Percentiles rank a stretch among this genome's conserved stretches.
Evolutionary conservation across 768 basidiomycete genomes (phyloP).

Genomic region (Rhodocollybia butyracea): DNA sequence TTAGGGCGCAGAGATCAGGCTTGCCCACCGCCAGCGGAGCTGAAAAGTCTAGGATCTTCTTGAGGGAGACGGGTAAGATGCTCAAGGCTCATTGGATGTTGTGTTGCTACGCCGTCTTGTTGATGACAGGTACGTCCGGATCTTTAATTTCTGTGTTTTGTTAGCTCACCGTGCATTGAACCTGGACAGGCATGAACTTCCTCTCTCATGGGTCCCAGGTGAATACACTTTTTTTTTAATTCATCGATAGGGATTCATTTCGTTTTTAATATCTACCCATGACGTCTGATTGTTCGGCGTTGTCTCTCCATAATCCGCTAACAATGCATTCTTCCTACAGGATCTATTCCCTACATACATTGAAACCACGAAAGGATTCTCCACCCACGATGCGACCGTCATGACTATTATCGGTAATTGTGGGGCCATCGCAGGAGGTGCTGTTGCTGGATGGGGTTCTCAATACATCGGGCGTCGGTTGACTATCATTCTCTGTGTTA

Average conservation of each 20-base stretch:
- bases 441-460: constrained; percentile 65
- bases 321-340: constrained; percentile 19
- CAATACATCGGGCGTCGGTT: constrained; percentile 84
- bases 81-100: constrained; percentile 77
- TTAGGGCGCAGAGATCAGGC: constrained; percentile 52
- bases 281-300: not conserved
- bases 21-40: constrained; percentile 27
- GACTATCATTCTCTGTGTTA: constrained; percentile 65
- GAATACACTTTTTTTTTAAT: not conserved
- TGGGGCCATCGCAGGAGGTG: constrained; percentile 54
- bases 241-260: too few species aligned
- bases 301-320: not conserved
- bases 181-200: constrained; percentile 63
- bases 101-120: constrained; percentile 79
- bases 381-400: constrained; percentile 52
- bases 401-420: constrained; percentile 84
- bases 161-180: not conserved
- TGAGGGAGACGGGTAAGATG: constrained; percentile 71
- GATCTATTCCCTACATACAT: constrained; percentile 84
- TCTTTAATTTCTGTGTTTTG: not conserved
- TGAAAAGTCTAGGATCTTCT: constrained; percentile 67
- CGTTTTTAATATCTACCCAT: not conserved
- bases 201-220: constrained; percentile 71
- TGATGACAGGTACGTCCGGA: constrained; percentile 61
- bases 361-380: constrained; percentile 57